A percentile compares a stretch with the other conserved stretches of the same genome.
phyloP scores from a whole-genome alignment of 305 asterid genomes.

The Fraxinus dipetala region DNA sequence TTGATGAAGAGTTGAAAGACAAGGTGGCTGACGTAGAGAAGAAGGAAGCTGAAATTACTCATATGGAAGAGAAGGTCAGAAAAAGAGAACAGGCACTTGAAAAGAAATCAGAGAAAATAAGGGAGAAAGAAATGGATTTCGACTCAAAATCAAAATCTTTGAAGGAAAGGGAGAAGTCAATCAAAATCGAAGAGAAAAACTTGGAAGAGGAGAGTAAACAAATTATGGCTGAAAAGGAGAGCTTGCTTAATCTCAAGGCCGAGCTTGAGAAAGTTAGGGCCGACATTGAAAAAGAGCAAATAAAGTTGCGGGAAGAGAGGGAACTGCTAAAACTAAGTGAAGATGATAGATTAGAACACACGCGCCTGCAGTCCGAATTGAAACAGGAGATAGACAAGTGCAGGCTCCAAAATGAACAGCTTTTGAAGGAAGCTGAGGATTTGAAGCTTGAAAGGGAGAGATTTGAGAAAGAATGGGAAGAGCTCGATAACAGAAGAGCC shows the following conservation, averaged over 20 bases:
- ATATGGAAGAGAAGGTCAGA: constrained; percentile 80
- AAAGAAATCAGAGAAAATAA: constrained; percentile 69
- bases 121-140: constrained; percentile 64
- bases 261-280: constrained; percentile 66
- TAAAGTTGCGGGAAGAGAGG: constrained; percentile 53
- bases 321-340: constrained; percentile 77
- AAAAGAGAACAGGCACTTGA: constrained; percentile 84
- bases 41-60: constrained; percentile 77
- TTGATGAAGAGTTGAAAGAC: constrained; percentile 64
- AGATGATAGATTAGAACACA: constrained; percentile 72
- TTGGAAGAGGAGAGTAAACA: constrained; percentile 60
- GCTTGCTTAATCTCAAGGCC: constrained; percentile 47
- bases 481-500: constrained; percentile 69
- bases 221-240: constrained; percentile 58
- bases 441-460: constrained; percentile 82
- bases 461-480: constrained; percentile 98
- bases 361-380: constrained; percentile 68
- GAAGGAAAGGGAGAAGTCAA: constrained; percentile 75
- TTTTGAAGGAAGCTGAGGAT: constrained; percentile 71
- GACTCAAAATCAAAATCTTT: constrained; percentile 63
- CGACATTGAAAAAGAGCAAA: constrained; percentile 57
- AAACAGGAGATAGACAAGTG: constrained; percentile 83
- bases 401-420: constrained; percentile 63
- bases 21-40: constrained; percentile 72
- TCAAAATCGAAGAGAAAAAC: constrained; percentile 61